Evolutionary conservation across 306 rosid genomes (phyloP), one percentile per base, ranked within the genome.

Genomic region (Dalbergia cochinchinensis): DNA sequence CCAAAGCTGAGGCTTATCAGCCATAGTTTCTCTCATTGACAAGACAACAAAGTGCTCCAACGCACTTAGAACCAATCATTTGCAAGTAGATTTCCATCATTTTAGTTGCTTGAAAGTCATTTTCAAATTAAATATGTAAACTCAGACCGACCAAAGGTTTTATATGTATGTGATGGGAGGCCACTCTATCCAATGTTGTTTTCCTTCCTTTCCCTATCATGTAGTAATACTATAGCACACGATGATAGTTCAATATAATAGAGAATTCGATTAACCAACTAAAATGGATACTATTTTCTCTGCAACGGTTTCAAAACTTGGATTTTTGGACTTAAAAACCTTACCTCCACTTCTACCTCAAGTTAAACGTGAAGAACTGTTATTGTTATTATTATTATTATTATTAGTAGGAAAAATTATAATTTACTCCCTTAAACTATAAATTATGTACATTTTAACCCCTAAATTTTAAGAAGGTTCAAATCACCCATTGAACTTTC

Each of bases 1-100:
- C 79, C 83, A 87, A 78, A 83, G 55, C 80, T 39, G 14, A 71
- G 78, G 87, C 57, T 79, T 88, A 66, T 82, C 64, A 60, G 83
- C 74, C 76, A 80, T 85, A 89, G 78, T 76, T 82, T 80, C 83
- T 82, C 81, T 89, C 82, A 81, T 82, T 51, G 78, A 48, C 84
- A 82, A 74, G 77, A 81, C 71, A 78, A 85, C 80, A 20, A 55
- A 88, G 91, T 89, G 89, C 90, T 77, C 82, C 51, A 69, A 65
- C 51, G 85, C 86, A 86, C 86, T 85, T 84, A 22, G 60, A 82
- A 68, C 90, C 88, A 82, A 81, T 89, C 76, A 51, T 51, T 54
- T 34, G 19, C 65, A 78, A 83, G 80, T 85, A 82, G 71, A 78
- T 61, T 76, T 84, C 44, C 68, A 80, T 76, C 81, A 86, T 86